A percentile compares a stretch with the other conserved stretches of the same genome.
These are phyloP conservation scores for Cyclanthera cordifolia DNA, from an alignment of 306 rosid genomes.

Conservation along the genomic window DNA sequence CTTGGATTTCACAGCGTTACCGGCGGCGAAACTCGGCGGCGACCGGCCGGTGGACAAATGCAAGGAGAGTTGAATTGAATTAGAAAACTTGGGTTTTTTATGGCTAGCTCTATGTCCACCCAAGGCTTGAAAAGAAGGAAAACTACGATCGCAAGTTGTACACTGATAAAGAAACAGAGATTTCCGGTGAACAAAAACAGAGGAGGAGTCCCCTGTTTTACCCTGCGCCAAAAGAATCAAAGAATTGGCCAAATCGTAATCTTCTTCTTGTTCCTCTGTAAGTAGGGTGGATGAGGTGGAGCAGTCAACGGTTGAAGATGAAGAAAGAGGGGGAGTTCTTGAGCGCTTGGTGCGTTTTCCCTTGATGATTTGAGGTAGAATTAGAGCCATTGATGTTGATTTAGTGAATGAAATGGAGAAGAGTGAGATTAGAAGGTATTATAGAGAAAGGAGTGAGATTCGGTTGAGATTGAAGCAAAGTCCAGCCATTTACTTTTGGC, in stretches of 20 bases:
- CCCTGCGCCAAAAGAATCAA: conserved; percentile 69
- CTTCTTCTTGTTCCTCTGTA: conserved; percentile 25
- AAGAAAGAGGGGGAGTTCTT: conserved; percentile 25
- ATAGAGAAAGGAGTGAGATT: conserved; percentile 62
- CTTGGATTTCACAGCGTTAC: conserved; percentile 19
- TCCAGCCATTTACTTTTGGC: conserved; percentile 74
- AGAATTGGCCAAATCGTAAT: conserved; percentile 67
- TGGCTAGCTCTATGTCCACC: conserved; percentile 94
- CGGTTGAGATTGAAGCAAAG: conserved; percentile 98
- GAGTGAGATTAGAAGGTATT: conserved; percentile 38
- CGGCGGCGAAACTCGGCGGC: not conserved
- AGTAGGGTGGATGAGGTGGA: conserved; percentile 11
- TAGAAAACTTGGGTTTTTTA: conserved; percentile 37
- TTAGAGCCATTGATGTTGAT: conserved; percentile 28
- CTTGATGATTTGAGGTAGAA: conserved; percentile 32
- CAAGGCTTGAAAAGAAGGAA: conserved; percentile 77
- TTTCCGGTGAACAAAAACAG: not conserved
- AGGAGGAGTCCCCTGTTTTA: not conserved
- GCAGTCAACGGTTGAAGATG: conserved; percentile 17
- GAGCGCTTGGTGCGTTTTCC: conserved; percentile 70
- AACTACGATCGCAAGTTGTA: conserved; percentile 67
- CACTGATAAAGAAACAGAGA: conserved; percentile 33
- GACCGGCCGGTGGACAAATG: conserved; percentile 24
- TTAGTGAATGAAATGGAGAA: conserved; percentile 25
- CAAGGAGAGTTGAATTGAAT: conserved; percentile 30